Base-by-base conservation (phyloP, 2,329 filamentous ascomycete genomes). In the Exophiala bonariae region DNA sequence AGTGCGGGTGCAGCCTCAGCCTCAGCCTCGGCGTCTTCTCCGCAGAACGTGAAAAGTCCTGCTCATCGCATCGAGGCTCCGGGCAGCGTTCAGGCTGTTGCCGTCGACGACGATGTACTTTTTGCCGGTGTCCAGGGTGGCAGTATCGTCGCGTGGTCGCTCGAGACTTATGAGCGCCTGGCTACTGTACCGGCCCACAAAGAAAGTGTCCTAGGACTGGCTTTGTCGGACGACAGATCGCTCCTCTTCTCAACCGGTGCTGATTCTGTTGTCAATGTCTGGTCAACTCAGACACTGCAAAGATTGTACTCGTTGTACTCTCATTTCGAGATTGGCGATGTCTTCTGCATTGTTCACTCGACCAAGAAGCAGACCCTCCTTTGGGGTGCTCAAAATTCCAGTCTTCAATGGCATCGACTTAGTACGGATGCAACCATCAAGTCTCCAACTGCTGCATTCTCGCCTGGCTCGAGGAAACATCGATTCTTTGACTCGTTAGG, bases 341-440 rank as follows among this genome's bases (percentile, higher is more conserved):
- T 99, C 49, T 97, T 97, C 66, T 95, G 89, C 59, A 85, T 96
- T n/a, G 86, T 86, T 1, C 96, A 95, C 67, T 96, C 90, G 3
- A 73, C 82, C 5, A 79, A 83, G 57, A 77, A 89, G 60, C 81
- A 92, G 57, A 95, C 87, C 0, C 79, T 96, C 3, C 97, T 96
- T 66, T 80, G 96, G 34, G 93, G 93, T 47, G 89, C 90, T 1
- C 93, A 97, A 64, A 96, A 97, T 63, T 52, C 59, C 62, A 50
- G 68, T 52, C 44, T 44, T 34, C 40, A 37, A 6, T 99, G 93
- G 93, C 87, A 89, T 59, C 79, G 84, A 55, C 72, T 96, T 45
- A 81, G 81, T 59, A 80, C 88, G 54, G 78, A 81, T 18, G 74
- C 77, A 22, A 70, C 77, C 17, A 73, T 78, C 57, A 86, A 79